A percentile compares a stretch with the other conserved stretches of the same genome.
phyloP scores from a whole-genome alignment of 164 flowering plant species.

The Stephania japonica region DNA sequence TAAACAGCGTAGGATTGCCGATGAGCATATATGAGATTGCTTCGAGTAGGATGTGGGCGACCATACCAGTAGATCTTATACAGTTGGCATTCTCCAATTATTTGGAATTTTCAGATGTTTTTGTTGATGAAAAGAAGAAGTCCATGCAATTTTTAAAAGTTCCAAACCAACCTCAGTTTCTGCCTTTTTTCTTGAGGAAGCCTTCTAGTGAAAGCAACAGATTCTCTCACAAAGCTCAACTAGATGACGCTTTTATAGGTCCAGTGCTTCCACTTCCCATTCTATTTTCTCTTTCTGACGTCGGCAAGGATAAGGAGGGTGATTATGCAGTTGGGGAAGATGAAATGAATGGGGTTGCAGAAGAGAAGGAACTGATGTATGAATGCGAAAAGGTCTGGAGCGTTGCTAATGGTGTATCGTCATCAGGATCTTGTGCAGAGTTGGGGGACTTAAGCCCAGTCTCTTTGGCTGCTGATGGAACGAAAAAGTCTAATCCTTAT shows the following conservation, averaged over 20 bases:
- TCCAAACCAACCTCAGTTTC: conserved; percentile 49
- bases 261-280: conserved; percentile 70
- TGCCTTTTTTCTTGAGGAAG: conserved; percentile 49
- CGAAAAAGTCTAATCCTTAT: conserved; percentile 28
- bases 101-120: conserved; percentile 36
- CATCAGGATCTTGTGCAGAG: conserved; percentile 14
- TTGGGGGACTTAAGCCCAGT: conserved; percentile 22
- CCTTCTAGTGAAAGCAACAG: conserved; percentile 48
- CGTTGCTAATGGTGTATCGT: conserved; percentile 31
- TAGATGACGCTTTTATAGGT: conserved; percentile 42
- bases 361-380: conserved; percentile 23
- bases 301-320: conserved; percentile 11
- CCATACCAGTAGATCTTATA: conserved; percentile 42
- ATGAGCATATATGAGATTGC: conserved; percentile 59
- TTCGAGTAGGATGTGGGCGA: conserved; percentile 44
- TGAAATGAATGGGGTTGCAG: conserved; percentile 19
- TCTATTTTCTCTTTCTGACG: conserved; percentile 29
- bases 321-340: conserved; percentile 20
- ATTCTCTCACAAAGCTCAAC: conserved; percentile 35
- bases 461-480: conserved; percentile 52
- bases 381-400: conserved; percentile 37
- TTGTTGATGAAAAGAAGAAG: conserved; percentile 20
- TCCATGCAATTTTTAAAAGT: conserved; percentile 45
- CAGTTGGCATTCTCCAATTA: conserved; percentile 44
- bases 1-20: conserved; percentile 39